Evolutionary conservation across 441 rosid genomes (phyloP).

Genomic region (Pelargonium myrrhifolium): DNA sequence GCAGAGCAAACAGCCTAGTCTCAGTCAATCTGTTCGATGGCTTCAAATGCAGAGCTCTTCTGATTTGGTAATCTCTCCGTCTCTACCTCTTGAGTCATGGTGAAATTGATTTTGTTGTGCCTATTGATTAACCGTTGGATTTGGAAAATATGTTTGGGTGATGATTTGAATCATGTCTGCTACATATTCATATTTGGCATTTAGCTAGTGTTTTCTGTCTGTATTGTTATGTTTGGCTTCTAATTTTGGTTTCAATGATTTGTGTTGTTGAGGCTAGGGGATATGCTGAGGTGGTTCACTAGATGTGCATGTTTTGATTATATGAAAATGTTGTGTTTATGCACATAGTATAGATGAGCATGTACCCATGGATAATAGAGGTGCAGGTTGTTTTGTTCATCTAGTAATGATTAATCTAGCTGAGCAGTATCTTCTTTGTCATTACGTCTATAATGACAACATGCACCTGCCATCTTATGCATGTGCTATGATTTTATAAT

Average conservation of each 20-base stretch:
- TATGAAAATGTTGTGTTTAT: background rate
- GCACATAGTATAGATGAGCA: background rate
- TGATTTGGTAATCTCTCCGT: slow-evolving; percentile 42
- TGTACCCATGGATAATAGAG: background rate
- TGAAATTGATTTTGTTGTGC: background rate
- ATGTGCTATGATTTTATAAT: background rate
- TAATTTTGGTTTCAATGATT: background rate
- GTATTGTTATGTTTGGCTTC: background rate
- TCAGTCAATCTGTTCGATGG: slow-evolving; percentile 70
- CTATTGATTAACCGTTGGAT: background rate
- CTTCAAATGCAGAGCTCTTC: slow-evolving; percentile 76
- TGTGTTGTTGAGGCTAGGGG: background rate
- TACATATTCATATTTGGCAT: background rate
- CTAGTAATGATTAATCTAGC: background rate
- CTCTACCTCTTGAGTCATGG: background rate
- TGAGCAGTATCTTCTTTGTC: background rate
- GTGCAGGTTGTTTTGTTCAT: background rate
- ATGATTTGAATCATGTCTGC: background rate
- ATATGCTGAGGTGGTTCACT: background rate
- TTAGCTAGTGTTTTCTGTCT: background rate
- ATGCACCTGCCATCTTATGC: background rate
- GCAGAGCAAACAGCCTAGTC: slow-evolving; percentile 55
- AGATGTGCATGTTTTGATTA: background rate
- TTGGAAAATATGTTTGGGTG: background rate
- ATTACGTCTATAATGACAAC: no score